Base-by-base conservation (phyloP, 192 early-diverging fungal species). In the Backusella luteola region DNA sequence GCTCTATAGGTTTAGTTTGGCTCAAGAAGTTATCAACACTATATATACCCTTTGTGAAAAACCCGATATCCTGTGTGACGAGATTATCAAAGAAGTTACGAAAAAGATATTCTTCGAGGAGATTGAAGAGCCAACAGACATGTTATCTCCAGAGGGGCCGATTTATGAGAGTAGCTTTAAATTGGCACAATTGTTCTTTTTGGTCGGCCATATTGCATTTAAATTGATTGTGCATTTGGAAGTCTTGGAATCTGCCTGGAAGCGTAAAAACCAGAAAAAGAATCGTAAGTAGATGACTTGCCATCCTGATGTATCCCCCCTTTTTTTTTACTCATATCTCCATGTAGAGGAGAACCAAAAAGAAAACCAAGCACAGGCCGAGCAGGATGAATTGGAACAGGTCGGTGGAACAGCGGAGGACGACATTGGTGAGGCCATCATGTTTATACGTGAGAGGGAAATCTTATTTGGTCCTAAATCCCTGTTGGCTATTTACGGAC, bases 171-270 rank as follows among this genome's bases (percentile, higher is more conserved):
- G 91, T 73, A 80, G 92, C 35, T 89, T 94, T 80, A 92, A 94
- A 44, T 87, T 99, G 11, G 90, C 91, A 71, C 93, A 97, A 53
- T 84, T 99, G 15, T 80, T 96, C 26, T 99, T 99, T 73, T 85
- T 98, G 34, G 92, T 97, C 34, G 97, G 98, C 0, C 98, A 99
- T 82, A 90, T 97, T 17, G 97, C 95, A 0, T 93, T 99, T 76
- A 97, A 98, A 84, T 93, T 98, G 77, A 96, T 97, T 79, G 96
- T 98, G 36, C 92, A 98, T 82, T 84, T 99, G 63, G 98, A 99
- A 85, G 87, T 90, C 2, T 91, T 99, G 29, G 98, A 99, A 83
- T 86, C 91, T 19, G 97, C 96, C 46, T 95, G 93, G 87, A 99
- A 99, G 84, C 86, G 95, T 29, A 87, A 92, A 77, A 96, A 92